Conservation (phyloP, 306 rosid genomes). For the Castanea sativa region DNA sequence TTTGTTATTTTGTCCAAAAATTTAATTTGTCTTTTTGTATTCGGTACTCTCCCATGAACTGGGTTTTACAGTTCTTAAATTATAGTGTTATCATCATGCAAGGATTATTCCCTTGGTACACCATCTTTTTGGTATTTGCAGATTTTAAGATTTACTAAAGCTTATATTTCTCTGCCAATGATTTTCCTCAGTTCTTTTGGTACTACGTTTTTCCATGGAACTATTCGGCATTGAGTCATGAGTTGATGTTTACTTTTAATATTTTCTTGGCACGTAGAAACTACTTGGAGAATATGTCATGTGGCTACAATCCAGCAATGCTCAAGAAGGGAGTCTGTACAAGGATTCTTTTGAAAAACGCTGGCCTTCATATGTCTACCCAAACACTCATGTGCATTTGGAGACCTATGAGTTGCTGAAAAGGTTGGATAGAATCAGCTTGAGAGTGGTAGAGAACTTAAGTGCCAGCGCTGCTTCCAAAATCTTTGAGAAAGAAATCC, state of each 20-base stretch:
- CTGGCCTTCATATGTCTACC: constrained; percentile 53
- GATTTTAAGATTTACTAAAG: not conserved
- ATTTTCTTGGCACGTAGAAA: constrained; percentile 43
- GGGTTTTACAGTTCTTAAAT: not conserved
- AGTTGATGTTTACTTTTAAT: not conserved
- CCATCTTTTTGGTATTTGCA: constrained; percentile 2
- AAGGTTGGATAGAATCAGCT: constrained; percentile 56
- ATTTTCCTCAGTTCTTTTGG: constrained; percentile 3
- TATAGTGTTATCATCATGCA: not conserved
- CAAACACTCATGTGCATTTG: constrained; percentile 42
- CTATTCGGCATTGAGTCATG: not conserved
- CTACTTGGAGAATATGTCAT: constrained; percentile 63
- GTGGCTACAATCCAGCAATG: constrained; percentile 66
- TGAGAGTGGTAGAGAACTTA: constrained; percentile 60
- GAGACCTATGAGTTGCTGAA: constrained; percentile 53
- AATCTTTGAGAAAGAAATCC: constrained; percentile 74
- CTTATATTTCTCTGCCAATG: not conserved
- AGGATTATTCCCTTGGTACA: not conserved
- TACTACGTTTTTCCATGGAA: not conserved
- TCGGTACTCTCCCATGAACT: constrained; percentile 5
- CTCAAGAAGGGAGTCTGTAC: constrained; percentile 65
- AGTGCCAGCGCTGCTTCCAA: constrained; percentile 71
- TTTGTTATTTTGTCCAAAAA: not conserved
- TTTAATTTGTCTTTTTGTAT: constrained; percentile 7
- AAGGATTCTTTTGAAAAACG: constrained; percentile 61